Evolutionary conservation across 2,329 filamentous ascomycete genomes (phyloP), one percentile per base, ranked within the genome.

Genomic region (Fusarium aywerte): DNA sequence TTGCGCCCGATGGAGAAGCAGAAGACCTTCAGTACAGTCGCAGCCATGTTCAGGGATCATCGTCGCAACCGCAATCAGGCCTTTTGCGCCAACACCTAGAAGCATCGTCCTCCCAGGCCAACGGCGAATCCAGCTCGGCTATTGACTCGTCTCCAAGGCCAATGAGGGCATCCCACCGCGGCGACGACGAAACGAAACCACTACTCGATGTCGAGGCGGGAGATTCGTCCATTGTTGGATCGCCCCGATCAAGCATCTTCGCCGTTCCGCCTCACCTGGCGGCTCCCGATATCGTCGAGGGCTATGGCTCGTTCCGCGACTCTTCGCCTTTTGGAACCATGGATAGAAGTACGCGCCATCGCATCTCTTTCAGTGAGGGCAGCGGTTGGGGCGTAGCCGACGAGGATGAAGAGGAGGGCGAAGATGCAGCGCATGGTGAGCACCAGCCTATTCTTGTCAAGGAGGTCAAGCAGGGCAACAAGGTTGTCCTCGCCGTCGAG

Each of bases 391-490:
- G 59, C 7, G 54, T 83, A 8, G 83, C 79, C 2, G 80, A 83
- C n/a, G 52, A 68, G 9, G 68, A 47, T 4, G 60, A 61, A 27
- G 71, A 69, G 5, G 70, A 72, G 7, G 70, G 62, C 8, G 76
- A 78, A 6, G 75, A 71, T 25, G 71, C 75, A 12, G 75, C 82
- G 1, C 86, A 87, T 65, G 85, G 85, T 27, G 89, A 90, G 71
- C 83, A 86, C 31, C 89, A 92, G 68, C 92, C 92, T 3, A 85
- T 97, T 55, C 81, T 97, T n/a, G 90, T 97, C 52, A 95, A 93
- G 80, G 91, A 94, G 77, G 86, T 97, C 13, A 92, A 96, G 76
- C 92, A 96, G 72, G 93, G 96, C 69, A 93, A 96, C 39, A 93
- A 90, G 74, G 87, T 95, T 45, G 88, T 97, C 56, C 87, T 95